Evolutionary conservation across 106 monocot species (phyloP).

Genomic region (Cymbidium sinense): DNA sequence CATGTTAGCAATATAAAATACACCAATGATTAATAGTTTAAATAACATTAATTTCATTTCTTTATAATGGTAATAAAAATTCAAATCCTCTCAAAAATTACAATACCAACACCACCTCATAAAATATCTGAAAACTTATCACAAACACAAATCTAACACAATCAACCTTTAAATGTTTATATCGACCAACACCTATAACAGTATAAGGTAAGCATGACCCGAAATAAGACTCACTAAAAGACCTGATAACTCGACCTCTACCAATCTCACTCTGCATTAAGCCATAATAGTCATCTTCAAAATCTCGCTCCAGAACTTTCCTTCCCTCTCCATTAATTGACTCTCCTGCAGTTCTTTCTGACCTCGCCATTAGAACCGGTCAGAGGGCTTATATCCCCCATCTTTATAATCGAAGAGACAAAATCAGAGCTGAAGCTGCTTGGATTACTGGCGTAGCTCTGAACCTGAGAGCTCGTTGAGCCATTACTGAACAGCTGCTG

Average conservation of each 20-base stretch:
- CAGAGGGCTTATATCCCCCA: slow-evolving; percentile 74
- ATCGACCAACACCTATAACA: too few relatives aligned
- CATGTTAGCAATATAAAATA: too few relatives aligned
- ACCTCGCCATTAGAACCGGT: slow-evolving; percentile 70
- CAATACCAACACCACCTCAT: background rate
- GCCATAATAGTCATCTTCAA: background rate
- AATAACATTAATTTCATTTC: too few relatives aligned
- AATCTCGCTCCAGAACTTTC: background rate
- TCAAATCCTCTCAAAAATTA: too few relatives aligned
- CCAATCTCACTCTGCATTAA: too few relatives aligned
- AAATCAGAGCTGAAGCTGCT: slow-evolving; percentile 57
- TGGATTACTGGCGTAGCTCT: slow-evolving; percentile 35
- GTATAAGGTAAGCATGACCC: too few relatives aligned
- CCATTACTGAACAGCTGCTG: slow-evolving; percentile 73
- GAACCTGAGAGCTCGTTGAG: slow-evolving; percentile 50
- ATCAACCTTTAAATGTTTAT: background rate
- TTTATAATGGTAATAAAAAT: too few relatives aligned
- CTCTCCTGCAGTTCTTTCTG: slow-evolving; percentile 70
- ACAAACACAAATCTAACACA: slow-evolving; percentile 3
- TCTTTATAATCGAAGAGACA: slow-evolving; percentile 67
- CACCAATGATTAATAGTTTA: too few relatives aligned
- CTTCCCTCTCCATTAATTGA: slow-evolving; percentile 29
- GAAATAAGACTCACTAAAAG: background rate
- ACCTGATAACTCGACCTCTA: too few relatives aligned
- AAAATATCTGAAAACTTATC: background rate